Conservation (phyloP, 345 rosid species). For the Pseudoturritis turrita region DNA sequence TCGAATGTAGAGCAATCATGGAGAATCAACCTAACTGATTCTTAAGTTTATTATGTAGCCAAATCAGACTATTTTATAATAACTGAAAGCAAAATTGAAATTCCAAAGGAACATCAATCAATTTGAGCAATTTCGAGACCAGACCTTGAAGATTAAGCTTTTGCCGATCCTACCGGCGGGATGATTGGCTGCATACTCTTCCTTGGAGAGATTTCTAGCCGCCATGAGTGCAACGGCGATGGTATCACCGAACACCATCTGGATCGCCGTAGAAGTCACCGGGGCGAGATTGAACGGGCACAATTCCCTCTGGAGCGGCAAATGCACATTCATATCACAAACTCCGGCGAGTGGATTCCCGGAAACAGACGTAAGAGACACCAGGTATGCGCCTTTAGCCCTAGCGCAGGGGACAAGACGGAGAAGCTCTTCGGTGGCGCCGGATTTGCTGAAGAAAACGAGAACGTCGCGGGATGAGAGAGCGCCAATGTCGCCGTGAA, state of each 20-base stretch:
- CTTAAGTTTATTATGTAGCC: neutral
- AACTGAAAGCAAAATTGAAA: neutral
- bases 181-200: slow-evolving; percentile 86
- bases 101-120: neutral
- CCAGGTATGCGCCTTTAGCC: slow-evolving; percentile 65
- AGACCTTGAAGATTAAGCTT: slow-evolving; percentile 86
- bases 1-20: neutral
- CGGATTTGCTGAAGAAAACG: slow-evolving; percentile 86
- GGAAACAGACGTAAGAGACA: slow-evolving; percentile 73
- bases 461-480: slow-evolving; percentile 49
- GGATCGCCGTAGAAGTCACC: slow-evolving; percentile 94
- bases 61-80: neutral
- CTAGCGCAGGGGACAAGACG: slow-evolving; percentile 87
- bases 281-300: slow-evolving; percentile 97
- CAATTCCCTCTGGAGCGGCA: slow-evolving; percentile 81
- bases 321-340: slow-evolving; percentile 81
- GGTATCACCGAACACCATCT: slow-evolving; percentile 98
- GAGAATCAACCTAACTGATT: neutral
- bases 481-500: slow-evolving; percentile 90
- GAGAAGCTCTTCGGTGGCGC: slow-evolving; percentile 86
- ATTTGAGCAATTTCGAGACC: neutral
- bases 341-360: slow-evolving; percentile 57
- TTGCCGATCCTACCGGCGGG: slow-evolving; percentile 98
- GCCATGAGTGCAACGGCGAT: slow-evolving; percentile 95
- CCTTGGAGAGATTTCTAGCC: slow-evolving; percentile 75